Conservation (phyloP, 176 grass and related monocot genomes). For the Pontederia crassipes region DNA sequence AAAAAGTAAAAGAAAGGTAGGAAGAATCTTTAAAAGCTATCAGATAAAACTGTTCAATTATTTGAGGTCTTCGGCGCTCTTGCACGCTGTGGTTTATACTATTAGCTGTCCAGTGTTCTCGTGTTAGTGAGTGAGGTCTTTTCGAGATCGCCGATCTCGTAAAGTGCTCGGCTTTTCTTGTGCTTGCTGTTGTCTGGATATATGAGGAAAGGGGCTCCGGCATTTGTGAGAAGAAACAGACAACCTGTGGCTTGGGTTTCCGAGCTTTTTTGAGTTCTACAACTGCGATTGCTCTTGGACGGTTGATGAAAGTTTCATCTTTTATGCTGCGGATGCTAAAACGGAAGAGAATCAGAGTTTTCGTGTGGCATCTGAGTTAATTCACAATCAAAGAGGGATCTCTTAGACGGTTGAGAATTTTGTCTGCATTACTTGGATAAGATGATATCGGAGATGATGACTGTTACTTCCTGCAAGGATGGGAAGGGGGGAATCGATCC, state of each 20-base stretch:
- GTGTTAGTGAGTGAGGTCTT: conserved; percentile 24
- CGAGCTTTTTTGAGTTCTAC: background rate
- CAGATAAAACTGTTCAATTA: conserved; percentile 47
- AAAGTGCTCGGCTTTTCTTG: conserved; percentile 26
- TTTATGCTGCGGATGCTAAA: conserved; percentile 27
- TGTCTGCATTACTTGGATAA: background rate
- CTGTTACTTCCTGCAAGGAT: conserved; percentile 30
- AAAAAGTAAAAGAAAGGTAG: conserved; percentile 29
- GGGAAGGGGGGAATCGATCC: conserved; percentile 34
- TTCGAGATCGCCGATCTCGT: conserved; percentile 19
- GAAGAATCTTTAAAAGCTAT: conserved; percentile 71
- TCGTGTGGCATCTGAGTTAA: background rate
- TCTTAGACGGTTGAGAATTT: background rate
- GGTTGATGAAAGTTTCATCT: conserved; percentile 20
- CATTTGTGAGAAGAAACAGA: conserved; percentile 25
- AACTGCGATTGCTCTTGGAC: background rate
- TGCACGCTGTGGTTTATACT: conserved; percentile 10
- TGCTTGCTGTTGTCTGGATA: conserved; percentile 55
- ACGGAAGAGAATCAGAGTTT: conserved; percentile 10
- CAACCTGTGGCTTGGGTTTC: conserved; percentile 7
- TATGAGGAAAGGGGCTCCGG: conserved; percentile 42
- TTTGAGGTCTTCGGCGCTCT: conserved; percentile 9
- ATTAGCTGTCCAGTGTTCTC: conserved; percentile 24
- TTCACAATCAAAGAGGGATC: background rate
- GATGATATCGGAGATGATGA: conserved; percentile 18